A percentile compares a stretch with the other conserved stretches of the same genome.
Evolutionary conservation across 768 basidiomycete genomes (phyloP).

Genomic region (Tephrocybe sp.): DNA sequence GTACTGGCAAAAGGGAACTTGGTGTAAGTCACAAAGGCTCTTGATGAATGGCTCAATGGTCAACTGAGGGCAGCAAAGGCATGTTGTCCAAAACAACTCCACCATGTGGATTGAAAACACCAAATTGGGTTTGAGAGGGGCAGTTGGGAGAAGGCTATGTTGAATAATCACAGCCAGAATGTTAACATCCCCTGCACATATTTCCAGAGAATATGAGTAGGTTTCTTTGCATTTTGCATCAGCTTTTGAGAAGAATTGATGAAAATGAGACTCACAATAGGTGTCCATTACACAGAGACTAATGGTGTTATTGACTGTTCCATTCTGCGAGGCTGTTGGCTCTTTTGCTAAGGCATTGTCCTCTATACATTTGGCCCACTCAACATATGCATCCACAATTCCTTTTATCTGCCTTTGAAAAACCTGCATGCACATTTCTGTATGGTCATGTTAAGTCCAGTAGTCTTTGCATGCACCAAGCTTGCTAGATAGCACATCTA

Average conservation of each 20-base stretch:
- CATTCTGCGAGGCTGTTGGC: neutral
- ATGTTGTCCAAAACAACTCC: neutral
- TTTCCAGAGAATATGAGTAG: neutral
- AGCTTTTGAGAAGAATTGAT: neutral
- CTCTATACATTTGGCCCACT: neutral
- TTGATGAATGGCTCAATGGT: neutral
- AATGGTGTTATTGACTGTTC: neutral
- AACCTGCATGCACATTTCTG: neutral
- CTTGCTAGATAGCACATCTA: neutral
- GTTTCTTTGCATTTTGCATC: neutral
- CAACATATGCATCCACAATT: neutral
- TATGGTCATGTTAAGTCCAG: neutral
- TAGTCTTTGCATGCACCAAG: neutral
- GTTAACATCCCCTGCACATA: neutral
- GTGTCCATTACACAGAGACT: neutral
- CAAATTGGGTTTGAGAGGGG: neutral
- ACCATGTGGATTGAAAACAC: neutral
- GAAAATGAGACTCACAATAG: neutral
- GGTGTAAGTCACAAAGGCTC: neutral
- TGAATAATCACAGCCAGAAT: neutral
- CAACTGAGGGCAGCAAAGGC: neutral
- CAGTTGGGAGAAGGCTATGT: neutral
- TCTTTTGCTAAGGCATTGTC: neutral
- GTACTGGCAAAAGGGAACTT: conserved; percentile 15
- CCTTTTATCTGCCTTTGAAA: neutral